These are phyloP conservation scores for Oryza australiensis DNA, from an alignment of 176 grass and related monocot species.

Conservation along the genomic window DNA sequence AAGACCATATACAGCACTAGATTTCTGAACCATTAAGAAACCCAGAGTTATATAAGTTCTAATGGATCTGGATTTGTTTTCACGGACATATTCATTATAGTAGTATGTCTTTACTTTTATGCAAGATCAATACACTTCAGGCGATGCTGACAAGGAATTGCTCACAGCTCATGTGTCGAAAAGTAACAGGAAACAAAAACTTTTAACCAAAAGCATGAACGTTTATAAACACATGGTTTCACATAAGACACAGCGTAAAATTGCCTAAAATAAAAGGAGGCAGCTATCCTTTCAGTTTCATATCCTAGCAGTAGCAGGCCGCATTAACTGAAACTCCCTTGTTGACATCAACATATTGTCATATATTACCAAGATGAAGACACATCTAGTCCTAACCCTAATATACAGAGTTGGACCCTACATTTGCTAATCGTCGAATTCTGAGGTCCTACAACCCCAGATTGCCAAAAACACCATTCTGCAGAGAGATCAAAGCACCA, in stretches of 20 bases:
- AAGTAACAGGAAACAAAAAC: no score
- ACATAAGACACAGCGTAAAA: not conserved
- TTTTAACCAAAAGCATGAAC: no score
- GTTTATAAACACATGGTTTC: not conserved
- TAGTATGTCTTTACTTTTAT: not conserved
- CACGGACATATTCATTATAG: not conserved
- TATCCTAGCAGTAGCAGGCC: not conserved
- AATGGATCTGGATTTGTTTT: not conserved
- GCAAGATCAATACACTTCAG: not conserved
- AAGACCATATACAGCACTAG: not conserved
- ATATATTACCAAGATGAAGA: not conserved
- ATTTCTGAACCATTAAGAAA: conserved; percentile 11
- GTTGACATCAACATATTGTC: not conserved
- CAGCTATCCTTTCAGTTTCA: not conserved
- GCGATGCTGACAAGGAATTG: not conserved
- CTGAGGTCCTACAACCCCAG: not conserved
- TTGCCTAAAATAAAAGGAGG: not conserved
- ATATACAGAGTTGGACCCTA: not conserved
- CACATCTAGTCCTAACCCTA: not conserved
- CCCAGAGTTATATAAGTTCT: not conserved
- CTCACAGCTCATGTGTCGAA: not conserved
- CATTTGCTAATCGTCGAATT: not conserved
- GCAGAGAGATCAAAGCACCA: not conserved
- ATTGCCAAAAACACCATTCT: not conserved
- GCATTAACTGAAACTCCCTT: not conserved